phyloP scores from a whole-genome alignment of 2,329 filamentous ascomycete species.

The Cladophialophora chaetospira region DNA sequence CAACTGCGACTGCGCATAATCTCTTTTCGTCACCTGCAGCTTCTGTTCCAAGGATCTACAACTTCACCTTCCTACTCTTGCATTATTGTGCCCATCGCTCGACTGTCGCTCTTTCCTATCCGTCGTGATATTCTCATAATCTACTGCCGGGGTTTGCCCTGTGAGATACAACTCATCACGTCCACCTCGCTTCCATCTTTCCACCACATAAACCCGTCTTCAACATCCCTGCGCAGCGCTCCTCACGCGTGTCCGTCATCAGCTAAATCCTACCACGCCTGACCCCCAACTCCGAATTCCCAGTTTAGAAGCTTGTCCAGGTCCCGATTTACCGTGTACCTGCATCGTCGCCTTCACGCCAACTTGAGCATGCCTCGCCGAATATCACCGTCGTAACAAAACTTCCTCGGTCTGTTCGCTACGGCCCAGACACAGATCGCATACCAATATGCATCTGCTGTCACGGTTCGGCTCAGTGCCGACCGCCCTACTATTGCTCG shows the following conservation, averaged over 20 bases:
- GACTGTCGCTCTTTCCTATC: slow-evolving; percentile 34
- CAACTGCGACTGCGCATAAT: slow-evolving; percentile 6
- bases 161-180: slow-evolving; percentile 12
- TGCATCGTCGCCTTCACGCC: background rate
- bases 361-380: slow-evolving; percentile 27
- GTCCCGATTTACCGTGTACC: slow-evolving; percentile 1
- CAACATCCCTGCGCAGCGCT: slow-evolving; percentile 1
- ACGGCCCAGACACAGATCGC: slow-evolving; percentile 27
- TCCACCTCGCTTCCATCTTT: slow-evolving; percentile 4
- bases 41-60: slow-evolving; percentile 11
- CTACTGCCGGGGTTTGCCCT: background rate
- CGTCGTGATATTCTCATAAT: slow-evolving; percentile 23
- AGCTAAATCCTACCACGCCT: slow-evolving; percentile 11
- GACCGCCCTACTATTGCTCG: slow-evolving; percentile 22
- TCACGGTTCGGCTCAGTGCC: slow-evolving; percentile 27
- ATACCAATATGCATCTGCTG: slow-evolving; percentile 28
- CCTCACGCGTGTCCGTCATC: slow-evolving; percentile 20
- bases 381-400: slow-evolving; percentile 23
- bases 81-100: slow-evolving; percentile 5
- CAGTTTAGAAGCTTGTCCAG: slow-evolving; percentile 19
- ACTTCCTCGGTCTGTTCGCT: slow-evolving; percentile 22
- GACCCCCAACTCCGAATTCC: slow-evolving; percentile 15
- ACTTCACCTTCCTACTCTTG: slow-evolving; percentile 12
- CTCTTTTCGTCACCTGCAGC: slow-evolving; percentile 19
- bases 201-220: too few species aligned